Evolutionary conservation across 176 grass and related monocot species (phyloP).

Genomic region (Aegilops sharonensis): DNA sequence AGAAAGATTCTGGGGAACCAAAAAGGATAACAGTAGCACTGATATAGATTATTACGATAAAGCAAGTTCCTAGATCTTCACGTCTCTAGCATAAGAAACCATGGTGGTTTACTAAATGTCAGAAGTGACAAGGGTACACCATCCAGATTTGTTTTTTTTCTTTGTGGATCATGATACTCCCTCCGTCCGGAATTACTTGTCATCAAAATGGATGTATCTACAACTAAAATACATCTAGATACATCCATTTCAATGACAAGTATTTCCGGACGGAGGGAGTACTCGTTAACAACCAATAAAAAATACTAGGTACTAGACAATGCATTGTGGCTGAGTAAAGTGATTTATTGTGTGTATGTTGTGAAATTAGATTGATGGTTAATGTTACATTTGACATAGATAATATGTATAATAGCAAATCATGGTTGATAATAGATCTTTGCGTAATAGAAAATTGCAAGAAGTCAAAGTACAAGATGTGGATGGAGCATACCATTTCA

Average conservation of each 20-base stretch:
- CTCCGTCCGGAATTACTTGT: too few relatives aligned
- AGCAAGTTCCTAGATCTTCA: neutral
- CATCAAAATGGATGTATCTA: too few relatives aligned
- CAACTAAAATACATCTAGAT: too few relatives aligned
- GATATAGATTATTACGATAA: neutral
- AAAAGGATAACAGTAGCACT: neutral
- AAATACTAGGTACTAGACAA: neutral
- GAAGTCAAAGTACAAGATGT: neutral
- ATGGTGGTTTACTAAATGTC: neutral
- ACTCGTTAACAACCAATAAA: too few relatives aligned
- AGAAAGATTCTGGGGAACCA: neutral
- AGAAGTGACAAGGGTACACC: neutral
- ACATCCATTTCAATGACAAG: too few relatives aligned
- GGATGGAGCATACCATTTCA: slow-evolving; percentile 68
- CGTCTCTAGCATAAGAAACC: neutral
- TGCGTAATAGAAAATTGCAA: neutral
- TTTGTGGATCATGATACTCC: neutral
- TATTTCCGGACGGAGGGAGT: too few relatives aligned
- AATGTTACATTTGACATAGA: neutral
- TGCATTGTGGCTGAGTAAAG: neutral
- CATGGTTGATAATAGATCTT: neutral
- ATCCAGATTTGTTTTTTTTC: neutral
- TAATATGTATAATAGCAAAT: neutral
- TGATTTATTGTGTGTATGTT: neutral
- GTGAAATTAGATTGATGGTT: neutral